Conservation (phyloP, 345 rosid genomes). For the Boechera retrofracta region DNA sequence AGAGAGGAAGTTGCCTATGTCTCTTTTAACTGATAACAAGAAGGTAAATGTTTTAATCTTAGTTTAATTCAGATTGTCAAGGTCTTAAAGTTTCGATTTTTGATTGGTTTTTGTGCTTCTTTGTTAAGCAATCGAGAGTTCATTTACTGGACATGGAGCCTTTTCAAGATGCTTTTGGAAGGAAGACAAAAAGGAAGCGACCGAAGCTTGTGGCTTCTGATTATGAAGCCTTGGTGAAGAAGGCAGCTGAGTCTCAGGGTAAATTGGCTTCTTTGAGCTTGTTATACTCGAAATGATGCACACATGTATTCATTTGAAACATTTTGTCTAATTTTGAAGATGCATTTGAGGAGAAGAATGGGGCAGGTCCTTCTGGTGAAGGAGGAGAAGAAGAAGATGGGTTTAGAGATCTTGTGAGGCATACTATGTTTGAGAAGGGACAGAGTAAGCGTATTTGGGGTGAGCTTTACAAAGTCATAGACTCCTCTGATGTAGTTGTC, state of each 20-base stretch:
- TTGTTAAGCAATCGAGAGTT: constrained; percentile 79
- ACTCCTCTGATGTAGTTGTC: constrained; percentile 94
- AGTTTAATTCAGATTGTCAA: background rate
- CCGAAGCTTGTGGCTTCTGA: constrained; percentile 83
- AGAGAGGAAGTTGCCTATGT: constrained; percentile 77
- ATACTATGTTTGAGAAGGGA: constrained; percentile 97
- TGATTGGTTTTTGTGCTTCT: constrained; percentile 18
- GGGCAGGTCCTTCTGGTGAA: constrained; percentile 47
- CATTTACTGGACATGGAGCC: constrained; percentile 87
- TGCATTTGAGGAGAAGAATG: constrained; percentile 66
- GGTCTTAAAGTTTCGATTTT: background rate
- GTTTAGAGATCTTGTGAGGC: constrained; percentile 87
- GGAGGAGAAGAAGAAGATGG: constrained; percentile 77
- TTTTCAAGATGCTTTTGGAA: constrained; percentile 88
- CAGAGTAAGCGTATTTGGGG: constrained; percentile 99
- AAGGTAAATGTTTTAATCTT: constrained; percentile 53
- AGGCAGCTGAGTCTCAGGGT: constrained; percentile 91
- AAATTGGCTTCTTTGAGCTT: constrained; percentile 6
- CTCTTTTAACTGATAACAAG: constrained; percentile 77
- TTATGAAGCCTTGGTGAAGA: constrained; percentile 78
- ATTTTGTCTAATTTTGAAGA: constrained; percentile 49
- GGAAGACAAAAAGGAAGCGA: constrained; percentile 74
- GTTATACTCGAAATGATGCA: background rate
- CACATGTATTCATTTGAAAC: background rate
- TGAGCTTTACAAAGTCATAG: constrained; percentile 96